Evolutionary conservation across 371 early-diverging fungal genomes (phyloP), one percentile per base, ranked within the genome.

Genomic region (Polyrhizophydium stewartii): DNA sequence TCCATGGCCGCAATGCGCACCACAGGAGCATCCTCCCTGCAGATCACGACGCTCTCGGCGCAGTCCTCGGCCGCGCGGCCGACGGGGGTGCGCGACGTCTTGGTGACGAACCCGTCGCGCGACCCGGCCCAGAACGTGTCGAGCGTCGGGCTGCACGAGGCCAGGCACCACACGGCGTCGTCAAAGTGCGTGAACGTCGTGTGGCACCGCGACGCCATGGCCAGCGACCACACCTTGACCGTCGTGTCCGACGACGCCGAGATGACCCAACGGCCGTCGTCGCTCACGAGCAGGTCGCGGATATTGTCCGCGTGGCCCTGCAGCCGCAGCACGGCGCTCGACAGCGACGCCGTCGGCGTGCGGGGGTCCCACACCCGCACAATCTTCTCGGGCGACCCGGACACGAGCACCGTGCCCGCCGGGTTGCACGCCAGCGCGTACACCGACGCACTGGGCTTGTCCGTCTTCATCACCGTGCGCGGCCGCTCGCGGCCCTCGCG

Each of bases 271-370:
- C 88, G 83, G 22, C 95, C 94, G 70, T 94, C 96, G 27, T 91
- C 85, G 56, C 90, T 89, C 19, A 97, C 76, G 41, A 96, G 70
- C 21, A 96, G 66, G 13, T 91, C 85, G 51, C 96, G 90, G 33
- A 97, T 90, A 63, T 90, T 90, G 64, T 97, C 98, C 0, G 92
- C 91, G 67, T 97, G 98, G 0, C 98, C 98, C 10, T 88, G 81
- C 56, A 97, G 81, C 67, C 87, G 84, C 22, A 89, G 82, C 38
- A 90, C 82, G 59, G 83, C 81, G 59, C 85, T 83, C 16, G 85
- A 68, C 3, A 25, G 31, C 19, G 64, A 25, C n/a, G n/a, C n/a
- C 7, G 35, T 3, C 35, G 35, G 35, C 3, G 7, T 7, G 13
- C 75, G 70, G 41, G 92, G 87, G 70, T 97, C 97, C 94, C 94